Evolutionary conservation across 2,329 filamentous ascomycete species (phyloP).

Genomic region (Calonectria fujianensis): DNA sequence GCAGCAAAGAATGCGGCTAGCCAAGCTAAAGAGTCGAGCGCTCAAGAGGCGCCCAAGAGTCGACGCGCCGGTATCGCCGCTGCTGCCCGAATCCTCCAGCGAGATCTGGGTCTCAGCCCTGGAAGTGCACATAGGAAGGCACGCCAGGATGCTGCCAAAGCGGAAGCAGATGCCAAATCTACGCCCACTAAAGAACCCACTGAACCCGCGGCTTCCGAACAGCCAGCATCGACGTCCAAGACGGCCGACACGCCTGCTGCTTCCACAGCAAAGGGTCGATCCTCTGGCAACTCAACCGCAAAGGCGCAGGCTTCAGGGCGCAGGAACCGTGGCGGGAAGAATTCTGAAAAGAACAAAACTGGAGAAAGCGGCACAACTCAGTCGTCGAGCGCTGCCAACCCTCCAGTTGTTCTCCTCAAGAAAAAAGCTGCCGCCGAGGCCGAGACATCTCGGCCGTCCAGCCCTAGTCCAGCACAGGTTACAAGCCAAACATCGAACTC

Average conservation of each 20-base stretch:
- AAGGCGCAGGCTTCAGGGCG: slow-evolving; percentile 57
- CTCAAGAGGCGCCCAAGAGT: slow-evolving; percentile 69
- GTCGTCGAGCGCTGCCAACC: slow-evolving; percentile 52
- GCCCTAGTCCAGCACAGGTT: slow-evolving; percentile 54
- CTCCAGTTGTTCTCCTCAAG: slow-evolving; percentile 66
- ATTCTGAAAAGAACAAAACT: slow-evolving; percentile 60
- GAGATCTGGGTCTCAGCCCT: slow-evolving; percentile 79
- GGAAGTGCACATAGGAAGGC: slow-evolving; percentile 78
- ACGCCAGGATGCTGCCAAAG: slow-evolving; percentile 75
- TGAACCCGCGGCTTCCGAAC: slow-evolving; percentile 45
- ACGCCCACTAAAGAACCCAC: slow-evolving; percentile 60
- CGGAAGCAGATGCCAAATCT: slow-evolving; percentile 68
- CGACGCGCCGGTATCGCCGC: slow-evolving; percentile 77
- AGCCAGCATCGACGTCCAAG: slow-evolving; percentile 48
- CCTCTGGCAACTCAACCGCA: slow-evolving; percentile 47
- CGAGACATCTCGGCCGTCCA: slow-evolving; percentile 48
- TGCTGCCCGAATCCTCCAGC: slow-evolving; percentile 78
- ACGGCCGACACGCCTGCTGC: slow-evolving; percentile 42
- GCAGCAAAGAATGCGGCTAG: slow-evolving; percentile 65
- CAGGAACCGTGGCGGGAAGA: slow-evolving; percentile 61
- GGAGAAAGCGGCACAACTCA: slow-evolving; percentile 44
- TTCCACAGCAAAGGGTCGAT: slow-evolving; percentile 49
- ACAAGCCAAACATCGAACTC: slow-evolving; percentile 57
- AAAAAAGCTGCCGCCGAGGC: slow-evolving; percentile 56
- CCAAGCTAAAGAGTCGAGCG: slow-evolving; percentile 56